These are phyloP conservation scores for Hsuehochloa calcarea DNA, from an alignment of 176 grass and related monocot species.

Conservation along the genomic window DNA sequence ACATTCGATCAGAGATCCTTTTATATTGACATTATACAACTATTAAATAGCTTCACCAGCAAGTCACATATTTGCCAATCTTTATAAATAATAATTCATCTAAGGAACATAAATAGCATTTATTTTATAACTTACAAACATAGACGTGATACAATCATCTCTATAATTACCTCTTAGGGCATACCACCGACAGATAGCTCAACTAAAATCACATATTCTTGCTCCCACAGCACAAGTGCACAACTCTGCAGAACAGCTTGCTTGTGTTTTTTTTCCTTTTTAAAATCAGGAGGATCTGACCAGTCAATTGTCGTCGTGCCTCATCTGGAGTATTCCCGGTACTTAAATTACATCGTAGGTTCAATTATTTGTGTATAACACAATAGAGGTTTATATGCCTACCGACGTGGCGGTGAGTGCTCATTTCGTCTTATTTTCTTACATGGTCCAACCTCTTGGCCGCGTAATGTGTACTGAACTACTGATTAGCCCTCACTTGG, in stretches of 20 bases:
- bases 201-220: too few species aligned
- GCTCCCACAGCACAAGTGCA: background rate
- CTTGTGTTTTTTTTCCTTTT: background rate
- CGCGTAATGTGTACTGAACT: background rate
- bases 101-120: too few species aligned
- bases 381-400: background rate
- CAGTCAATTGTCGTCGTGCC: background rate
- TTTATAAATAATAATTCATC: too few species aligned
- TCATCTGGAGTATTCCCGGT: background rate
- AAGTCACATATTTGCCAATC: too few species aligned
- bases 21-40: too few species aligned
- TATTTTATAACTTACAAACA: too few species aligned
- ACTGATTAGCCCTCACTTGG: background rate
- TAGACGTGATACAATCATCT: too few species aligned
- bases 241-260: background rate
- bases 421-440: background rate
- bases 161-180: too few species aligned
- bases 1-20: too few species aligned
- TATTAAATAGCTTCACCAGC: too few species aligned
- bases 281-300: background rate
- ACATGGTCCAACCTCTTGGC: background rate
- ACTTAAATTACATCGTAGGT: background rate
- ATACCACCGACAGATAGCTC: too few species aligned
- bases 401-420: background rate
- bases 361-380: background rate